Conservation (phyloP, 352 stramenopile species). For the Pythium biforme region DNA sequence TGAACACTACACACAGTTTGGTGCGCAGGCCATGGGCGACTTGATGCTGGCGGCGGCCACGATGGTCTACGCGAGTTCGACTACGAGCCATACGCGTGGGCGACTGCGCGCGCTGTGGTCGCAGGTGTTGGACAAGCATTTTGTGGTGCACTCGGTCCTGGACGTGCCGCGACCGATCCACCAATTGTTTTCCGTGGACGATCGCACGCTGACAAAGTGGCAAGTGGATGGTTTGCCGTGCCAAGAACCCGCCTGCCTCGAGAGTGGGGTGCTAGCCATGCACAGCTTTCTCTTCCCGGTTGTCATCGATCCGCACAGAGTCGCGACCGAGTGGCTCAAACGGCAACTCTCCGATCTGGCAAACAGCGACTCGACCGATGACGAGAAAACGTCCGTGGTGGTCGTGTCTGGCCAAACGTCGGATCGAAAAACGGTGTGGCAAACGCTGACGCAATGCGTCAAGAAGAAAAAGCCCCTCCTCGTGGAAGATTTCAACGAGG, state of each 20-base stretch:
- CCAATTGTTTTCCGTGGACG: conserved; percentile 38
- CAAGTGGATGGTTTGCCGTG: conserved; percentile 37
- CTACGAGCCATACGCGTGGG: conserved; percentile 15
- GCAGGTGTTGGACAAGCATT: conserved; percentile 29
- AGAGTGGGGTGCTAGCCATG: conserved; percentile 45
- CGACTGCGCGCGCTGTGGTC: conserved; percentile 44
- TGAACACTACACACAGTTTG: conserved; percentile 44
- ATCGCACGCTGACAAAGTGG: conserved; percentile 40
- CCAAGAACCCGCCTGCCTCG: conserved; percentile 36
- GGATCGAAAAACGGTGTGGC: conserved; percentile 34
- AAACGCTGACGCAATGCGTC: conserved; percentile 36
- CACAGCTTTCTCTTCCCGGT: conserved; percentile 49
- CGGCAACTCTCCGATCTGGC: conserved; percentile 26
- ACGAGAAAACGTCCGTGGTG: background rate
- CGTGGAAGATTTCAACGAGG: conserved; percentile 39
- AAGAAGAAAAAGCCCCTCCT: conserved; percentile 43
- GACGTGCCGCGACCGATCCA: conserved; percentile 17
- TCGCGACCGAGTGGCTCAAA: conserved; percentile 56
- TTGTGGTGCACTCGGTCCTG: conserved; percentile 34
- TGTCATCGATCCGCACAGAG: conserved; percentile 56
- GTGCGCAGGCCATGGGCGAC: conserved; percentile 48
- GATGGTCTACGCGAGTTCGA: conserved; percentile 43
- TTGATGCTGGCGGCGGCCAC: conserved; percentile 58
- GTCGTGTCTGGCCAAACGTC: conserved; percentile 16
- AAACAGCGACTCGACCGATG: conserved; percentile 1